Evolutionary conservation across 192 early-diverging fungal genomes (phyloP).

Genomic region (Backusella westeae): DNA sequence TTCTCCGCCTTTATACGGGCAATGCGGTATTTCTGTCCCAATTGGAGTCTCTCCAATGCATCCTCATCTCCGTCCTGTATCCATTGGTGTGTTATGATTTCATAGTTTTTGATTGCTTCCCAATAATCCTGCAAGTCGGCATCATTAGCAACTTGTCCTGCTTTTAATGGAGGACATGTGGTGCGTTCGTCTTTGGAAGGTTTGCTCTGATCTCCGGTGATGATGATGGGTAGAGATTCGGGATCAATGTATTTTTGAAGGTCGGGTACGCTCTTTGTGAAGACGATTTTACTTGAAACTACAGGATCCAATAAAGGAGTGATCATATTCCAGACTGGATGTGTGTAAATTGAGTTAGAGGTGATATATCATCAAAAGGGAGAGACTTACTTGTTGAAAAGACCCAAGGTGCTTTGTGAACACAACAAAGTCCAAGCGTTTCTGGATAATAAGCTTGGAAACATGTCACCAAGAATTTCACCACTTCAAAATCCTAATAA

Average conservation of each 20-base stretch:
- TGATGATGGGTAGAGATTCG: conserved; percentile 51
- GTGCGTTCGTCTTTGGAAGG: background rate
- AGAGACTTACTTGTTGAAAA: conserved; percentile 53
- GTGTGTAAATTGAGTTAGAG: background rate
- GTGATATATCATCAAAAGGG: background rate
- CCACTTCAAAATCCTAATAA: conserved; percentile 63
- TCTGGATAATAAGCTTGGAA: conserved; percentile 93
- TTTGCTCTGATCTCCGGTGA: conserved; percentile 49
- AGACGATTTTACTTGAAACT: conserved; percentile 82
- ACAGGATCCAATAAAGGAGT: conserved; percentile 87
- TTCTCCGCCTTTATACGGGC: conserved; percentile 22
- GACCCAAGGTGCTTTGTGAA: conserved; percentile 89
- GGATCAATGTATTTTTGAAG: conserved; percentile 60
- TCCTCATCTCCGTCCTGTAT: background rate
- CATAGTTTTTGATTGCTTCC: background rate
- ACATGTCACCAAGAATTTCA: conserved; percentile 75
- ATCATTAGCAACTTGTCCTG: background rate
- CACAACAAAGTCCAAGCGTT: conserved; percentile 73
- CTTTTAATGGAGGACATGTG: too few relatives aligned
- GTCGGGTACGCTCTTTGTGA: conserved; percentile 62
- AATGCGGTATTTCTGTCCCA: conserved; percentile 21
- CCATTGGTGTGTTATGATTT: conserved; percentile 6
- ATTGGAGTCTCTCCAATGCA: background rate
- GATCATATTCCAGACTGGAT: conserved; percentile 75
- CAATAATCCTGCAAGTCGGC: background rate